phyloP scores from a whole-genome alignment of 345 rosid genomes.

The Salix udensis region DNA sequence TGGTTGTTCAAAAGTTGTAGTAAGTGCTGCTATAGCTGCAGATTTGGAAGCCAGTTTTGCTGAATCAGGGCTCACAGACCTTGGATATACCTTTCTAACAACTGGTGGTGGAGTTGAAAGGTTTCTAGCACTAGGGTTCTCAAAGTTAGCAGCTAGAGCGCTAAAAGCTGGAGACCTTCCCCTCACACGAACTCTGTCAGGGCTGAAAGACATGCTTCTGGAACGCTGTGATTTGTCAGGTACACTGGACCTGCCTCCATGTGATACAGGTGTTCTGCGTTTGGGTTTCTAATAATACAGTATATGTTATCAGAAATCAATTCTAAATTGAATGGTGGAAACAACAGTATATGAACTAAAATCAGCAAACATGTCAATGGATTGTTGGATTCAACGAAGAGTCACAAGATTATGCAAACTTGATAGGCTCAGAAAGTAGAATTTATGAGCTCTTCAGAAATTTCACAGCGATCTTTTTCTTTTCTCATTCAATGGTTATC shows the following conservation, averaged over 20 bases:
- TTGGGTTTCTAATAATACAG: slow-evolving; percentile 71
- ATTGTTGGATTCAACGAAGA: background rate
- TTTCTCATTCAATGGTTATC: background rate
- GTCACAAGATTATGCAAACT: background rate
- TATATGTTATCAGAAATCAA: background rate
- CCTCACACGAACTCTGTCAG: slow-evolving; percentile 93
- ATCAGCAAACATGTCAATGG: background rate
- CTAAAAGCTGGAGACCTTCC: slow-evolving; percentile 99
- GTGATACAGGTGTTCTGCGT: slow-evolving; percentile 68
- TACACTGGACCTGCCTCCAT: slow-evolving; percentile 81
- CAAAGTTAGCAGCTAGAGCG: slow-evolving; percentile 93
- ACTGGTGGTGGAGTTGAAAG: slow-evolving; percentile 99
- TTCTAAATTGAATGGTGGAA: background rate
- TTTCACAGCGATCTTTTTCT: background rate
- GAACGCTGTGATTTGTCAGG: slow-evolving; percentile 94
- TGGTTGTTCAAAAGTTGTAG: slow-evolving; percentile 61
- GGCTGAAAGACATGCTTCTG: slow-evolving; percentile 93
- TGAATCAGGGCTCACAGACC: slow-evolving; percentile 81
- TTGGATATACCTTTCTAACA: slow-evolving; percentile 82
- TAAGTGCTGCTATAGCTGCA: slow-evolving; percentile 64
- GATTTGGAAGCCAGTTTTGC: slow-evolving; percentile 54
- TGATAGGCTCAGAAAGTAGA: background rate
- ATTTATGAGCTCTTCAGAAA: background rate
- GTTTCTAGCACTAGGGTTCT: slow-evolving; percentile 70
- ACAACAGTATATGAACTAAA: background rate